Percentiles rank a stretch among this genome's conserved stretches.
phyloP scores from a whole-genome alignment of 805 yeast species.

The Nakazawaea ernobii region DNA sequence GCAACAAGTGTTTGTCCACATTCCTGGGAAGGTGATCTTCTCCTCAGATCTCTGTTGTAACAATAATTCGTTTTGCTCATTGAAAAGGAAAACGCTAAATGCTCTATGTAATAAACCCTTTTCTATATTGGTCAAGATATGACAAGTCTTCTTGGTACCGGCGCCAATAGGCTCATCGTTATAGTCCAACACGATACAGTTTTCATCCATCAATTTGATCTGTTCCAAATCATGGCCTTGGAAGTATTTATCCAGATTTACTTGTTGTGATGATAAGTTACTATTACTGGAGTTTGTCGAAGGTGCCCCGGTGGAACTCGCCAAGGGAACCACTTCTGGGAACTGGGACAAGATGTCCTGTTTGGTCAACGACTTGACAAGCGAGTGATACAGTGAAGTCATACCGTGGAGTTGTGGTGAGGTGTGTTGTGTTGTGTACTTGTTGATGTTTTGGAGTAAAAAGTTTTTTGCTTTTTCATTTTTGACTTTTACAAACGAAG shows the following conservation, averaged over 20 bases:
- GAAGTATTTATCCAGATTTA: conserved; percentile 43
- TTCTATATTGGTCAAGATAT: conserved; percentile 80
- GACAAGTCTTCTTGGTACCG: conserved; percentile 88
- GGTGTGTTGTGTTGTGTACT: neutral
- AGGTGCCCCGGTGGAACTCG: conserved; percentile 52
- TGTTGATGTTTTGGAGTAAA: neutral
- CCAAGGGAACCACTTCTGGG: conserved; percentile 64
- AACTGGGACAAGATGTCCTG: conserved; percentile 51
- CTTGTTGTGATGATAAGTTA: conserved; percentile 11
- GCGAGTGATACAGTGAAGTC: conserved; percentile 31
- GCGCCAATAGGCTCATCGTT: conserved; percentile 87
- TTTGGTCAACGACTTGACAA: conserved; percentile 47
- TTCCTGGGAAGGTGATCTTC: conserved; percentile 90
- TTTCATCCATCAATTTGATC: conserved; percentile 91
- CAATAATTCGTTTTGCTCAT: conserved; percentile 66
- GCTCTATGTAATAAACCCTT: conserved; percentile 90
- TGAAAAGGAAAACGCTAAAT: conserved; percentile 90
- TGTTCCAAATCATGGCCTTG: conserved; percentile 92
- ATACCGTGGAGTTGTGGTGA: too few relatives aligned
- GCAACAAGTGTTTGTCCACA: conserved; percentile 99
- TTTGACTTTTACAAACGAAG: neutral
- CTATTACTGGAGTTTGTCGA: conserved; percentile 23
- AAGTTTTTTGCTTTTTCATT: neutral
- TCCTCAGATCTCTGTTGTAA: conserved; percentile 95
- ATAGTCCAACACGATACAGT: conserved; percentile 89